Evolutionary conservation across 129 eudicot genomes (phyloP).

Genomic region (Pseudognaphalium luteoalbum): DNA sequence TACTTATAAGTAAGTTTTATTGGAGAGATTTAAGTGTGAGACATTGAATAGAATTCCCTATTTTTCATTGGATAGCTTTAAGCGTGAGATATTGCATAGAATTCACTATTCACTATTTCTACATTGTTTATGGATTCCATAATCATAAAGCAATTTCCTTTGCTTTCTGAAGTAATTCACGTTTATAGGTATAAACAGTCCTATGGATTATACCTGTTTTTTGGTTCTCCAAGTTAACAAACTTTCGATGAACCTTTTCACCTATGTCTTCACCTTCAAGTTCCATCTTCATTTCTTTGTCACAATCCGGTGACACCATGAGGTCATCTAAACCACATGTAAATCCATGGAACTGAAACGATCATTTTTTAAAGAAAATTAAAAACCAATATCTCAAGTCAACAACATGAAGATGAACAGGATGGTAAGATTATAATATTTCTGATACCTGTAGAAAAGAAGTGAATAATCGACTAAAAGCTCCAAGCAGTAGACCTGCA

Average conservation of each 20-base stretch:
- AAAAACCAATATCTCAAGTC: conserved; percentile 1
- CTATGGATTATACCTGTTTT: conserved; percentile 50
- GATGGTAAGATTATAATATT: background rate
- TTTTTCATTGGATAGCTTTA: background rate
- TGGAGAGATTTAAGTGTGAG: background rate
- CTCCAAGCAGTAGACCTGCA: conserved; percentile 88
- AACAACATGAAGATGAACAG: background rate
- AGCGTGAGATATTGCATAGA: background rate
- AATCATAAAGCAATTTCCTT: background rate
- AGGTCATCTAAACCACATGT: conserved; percentile 96
- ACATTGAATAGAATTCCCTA: background rate
- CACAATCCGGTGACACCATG: conserved; percentile 67
- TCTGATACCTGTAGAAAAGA: conserved; percentile 65
- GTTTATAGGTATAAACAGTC: background rate
- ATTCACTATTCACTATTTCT: background rate
- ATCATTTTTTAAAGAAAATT: conserved; percentile 14
- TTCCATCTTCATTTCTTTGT: conserved; percentile 61
- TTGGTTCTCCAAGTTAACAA: conserved; percentile 65
- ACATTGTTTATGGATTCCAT: background rate
- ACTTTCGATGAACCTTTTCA: conserved; percentile 84
- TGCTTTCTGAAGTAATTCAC: conserved; percentile 3
- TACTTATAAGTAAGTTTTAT: background rate
- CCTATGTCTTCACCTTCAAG: conserved; percentile 94
- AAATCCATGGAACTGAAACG: conserved; percentile 83
- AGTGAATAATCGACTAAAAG: conserved; percentile 82